A percentile compares a stretch with the other conserved stretches of the same genome.
These are phyloP conservation scores for Penicillium sp. DNA, from an alignment of 2,329 filamentous ascomycete species.

Conservation along the genomic window DNA sequence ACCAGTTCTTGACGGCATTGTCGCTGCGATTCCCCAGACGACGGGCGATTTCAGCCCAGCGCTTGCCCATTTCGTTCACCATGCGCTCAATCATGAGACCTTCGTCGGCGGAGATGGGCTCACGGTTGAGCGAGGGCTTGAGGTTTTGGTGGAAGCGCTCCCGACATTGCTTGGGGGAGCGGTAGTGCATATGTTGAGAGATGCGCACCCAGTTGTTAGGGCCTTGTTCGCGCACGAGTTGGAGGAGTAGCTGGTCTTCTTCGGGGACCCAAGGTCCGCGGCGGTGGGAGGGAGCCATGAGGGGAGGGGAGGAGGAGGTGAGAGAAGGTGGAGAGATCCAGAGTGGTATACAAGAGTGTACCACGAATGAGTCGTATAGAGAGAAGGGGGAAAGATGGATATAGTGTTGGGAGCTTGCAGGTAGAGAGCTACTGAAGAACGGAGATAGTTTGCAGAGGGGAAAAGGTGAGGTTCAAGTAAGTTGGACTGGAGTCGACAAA, in stretches of 20 bases:
- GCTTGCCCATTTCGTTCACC: slow-evolving; percentile 77
- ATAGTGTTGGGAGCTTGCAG: neutral
- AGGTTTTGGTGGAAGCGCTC: slow-evolving; percentile 95
- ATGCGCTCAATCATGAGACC: slow-evolving; percentile 74
- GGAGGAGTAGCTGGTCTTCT: slow-evolving; percentile 72
- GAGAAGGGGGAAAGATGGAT: neutral
- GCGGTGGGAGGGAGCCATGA: slow-evolving; percentile 59
- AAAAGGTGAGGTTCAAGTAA: slow-evolving; percentile 5
- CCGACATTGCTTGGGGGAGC: slow-evolving; percentile 91
- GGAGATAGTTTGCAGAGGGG: neutral
- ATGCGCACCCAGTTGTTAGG: slow-evolving; percentile 90
- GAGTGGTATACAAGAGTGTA: neutral
- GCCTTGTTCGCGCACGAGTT: slow-evolving; percentile 71
- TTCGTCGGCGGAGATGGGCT: slow-evolving; percentile 72
- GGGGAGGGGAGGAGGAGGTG: slow-evolving; percentile 3
- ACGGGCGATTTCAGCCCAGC: slow-evolving; percentile 91
- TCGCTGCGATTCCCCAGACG: slow-evolving; percentile 82
- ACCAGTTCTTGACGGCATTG: slow-evolving; percentile 98
- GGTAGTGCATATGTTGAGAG: slow-evolving; percentile 71
- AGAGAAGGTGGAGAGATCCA: neutral
- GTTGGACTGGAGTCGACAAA: neutral
- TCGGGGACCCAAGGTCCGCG: slow-evolving; percentile 82
- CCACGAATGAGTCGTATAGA: neutral
- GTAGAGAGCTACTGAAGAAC: neutral
- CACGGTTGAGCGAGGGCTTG: slow-evolving; percentile 73